A percentile compares a stretch with the other conserved stretches of the same genome.
Conservation (phyloP, 108 stramenopile genomes). For the Schizochytrium sp. region DNA sequence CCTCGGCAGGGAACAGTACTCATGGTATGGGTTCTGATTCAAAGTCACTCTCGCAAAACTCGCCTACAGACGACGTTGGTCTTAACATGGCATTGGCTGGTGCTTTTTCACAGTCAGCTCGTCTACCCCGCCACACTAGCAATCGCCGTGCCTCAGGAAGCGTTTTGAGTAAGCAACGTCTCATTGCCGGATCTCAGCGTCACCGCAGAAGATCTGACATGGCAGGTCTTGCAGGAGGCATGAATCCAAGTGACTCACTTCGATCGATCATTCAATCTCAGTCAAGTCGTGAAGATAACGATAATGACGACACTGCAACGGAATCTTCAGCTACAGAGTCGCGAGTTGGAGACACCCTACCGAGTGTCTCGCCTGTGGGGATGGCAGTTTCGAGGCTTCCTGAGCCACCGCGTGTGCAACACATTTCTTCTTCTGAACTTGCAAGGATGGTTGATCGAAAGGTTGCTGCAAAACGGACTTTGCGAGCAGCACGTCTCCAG, state of each 20-base stretch:
- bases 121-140: neutral
- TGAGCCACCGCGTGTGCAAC: neutral
- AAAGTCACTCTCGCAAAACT: too few species aligned
- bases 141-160: neutral
- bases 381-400: neutral
- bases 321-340: neutral
- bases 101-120: too few species aligned
- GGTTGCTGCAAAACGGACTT: neutral
- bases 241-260: neutral
- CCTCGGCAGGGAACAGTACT: neutral
- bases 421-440: neutral
- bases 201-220: neutral
- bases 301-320: constrained; percentile 14
- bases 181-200: neutral
- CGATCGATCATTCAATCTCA: neutral
- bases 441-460: constrained; percentile 1
- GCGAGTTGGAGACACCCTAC: neutral
- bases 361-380: neutral
- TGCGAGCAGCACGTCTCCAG: neutral
- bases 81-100: neutral
- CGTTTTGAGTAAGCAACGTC: neutral
- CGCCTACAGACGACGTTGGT: neutral
- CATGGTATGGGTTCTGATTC: too few species aligned
- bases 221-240: neutral
- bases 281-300: neutral